These are phyloP conservation scores for Vitis cinerea DNA, from an alignment of 164 flowering plant genomes.

Conservation along the genomic window DNA sequence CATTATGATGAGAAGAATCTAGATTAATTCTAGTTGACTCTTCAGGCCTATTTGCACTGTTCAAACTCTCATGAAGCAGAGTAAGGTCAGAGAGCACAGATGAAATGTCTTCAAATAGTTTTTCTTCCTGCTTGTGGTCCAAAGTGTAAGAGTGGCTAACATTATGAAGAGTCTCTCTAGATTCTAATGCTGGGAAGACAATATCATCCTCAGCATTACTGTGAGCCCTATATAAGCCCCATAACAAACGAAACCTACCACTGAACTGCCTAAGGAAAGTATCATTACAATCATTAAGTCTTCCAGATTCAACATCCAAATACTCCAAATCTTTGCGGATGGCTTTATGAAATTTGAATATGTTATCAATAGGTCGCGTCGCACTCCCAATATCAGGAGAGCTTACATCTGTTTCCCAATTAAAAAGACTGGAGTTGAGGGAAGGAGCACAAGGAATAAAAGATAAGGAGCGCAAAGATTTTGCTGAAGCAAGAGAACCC, in stretches of 20 bases:
- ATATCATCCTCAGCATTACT: conserved; percentile 99
- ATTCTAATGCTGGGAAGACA: conserved; percentile 93
- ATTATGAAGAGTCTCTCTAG: conserved; percentile 86
- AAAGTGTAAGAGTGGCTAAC: conserved; percentile 93
- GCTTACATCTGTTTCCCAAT: conserved; percentile 68
- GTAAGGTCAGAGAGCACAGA: conserved; percentile 66
- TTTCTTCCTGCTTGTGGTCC: conserved; percentile 94
- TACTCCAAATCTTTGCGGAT: conserved; percentile 91
- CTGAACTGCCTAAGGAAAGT: conserved; percentile 70
- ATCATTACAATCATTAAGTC: conserved; percentile 66
- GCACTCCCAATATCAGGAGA: conserved; percentile 38
- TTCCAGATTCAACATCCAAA: conserved; percentile 90
- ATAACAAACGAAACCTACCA: conserved; percentile 85
- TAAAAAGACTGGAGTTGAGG: conserved; percentile 83
- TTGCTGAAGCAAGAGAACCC: conserved; percentile 59
- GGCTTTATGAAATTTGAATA: conserved; percentile 93
- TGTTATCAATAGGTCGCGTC: conserved; percentile 79
- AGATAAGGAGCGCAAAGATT: conserved; percentile 71
- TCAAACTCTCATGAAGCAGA: conserved; percentile 49
- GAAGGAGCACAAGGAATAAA: conserved; percentile 73
- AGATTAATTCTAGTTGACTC: conserved; percentile 15
- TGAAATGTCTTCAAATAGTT: conserved; percentile 81
- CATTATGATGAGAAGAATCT: conserved; percentile 21
- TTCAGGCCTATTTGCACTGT: conserved; percentile 14
- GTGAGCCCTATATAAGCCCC: conserved; percentile 93